Base-by-base conservation (phyloP, 768 basidiomycete genomes). In the Wakefieldia striispora region DNA sequence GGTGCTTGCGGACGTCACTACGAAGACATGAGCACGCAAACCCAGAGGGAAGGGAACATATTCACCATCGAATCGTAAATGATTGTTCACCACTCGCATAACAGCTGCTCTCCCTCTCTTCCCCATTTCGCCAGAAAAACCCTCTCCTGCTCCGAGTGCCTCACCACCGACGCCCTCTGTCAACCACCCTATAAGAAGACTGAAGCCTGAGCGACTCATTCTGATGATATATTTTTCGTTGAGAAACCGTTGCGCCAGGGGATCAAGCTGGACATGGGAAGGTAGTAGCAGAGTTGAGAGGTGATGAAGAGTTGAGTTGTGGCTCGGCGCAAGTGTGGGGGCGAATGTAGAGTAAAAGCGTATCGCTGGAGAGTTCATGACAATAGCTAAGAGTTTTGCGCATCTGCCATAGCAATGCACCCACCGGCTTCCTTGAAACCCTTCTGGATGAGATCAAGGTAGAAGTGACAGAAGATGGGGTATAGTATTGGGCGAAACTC, bases 381-480 rank as follows among this genome's bases (percentile, higher is more conserved):
- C 43, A 49, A 17, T 41, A 59, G n/a, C 46, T 47, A 35, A 49
- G 44, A 40, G 36, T 43, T 45, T 20, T 26, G 40, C 13, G 35
- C 20, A 26, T 40, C 45, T 41, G 26, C 8, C 38, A 38, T 20
- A 35, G 40, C 4, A 41, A 26, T 37, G 17, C 42, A 70, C 84
- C 54, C 64, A 88, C 95, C 95, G 56, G 94, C 88, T 63, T 91
- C 88, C 63, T 88, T 86, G 68, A 90, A 92, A 10, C 91, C 93
- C 43, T 86, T 83, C 59, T 93, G 86, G 40, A 98, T 84, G 42
- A 99, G 79, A 66, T 97, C 95, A 26, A 99, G 76, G 67, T 95
- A 97, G 65, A 97, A 97, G 69, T 99, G 93, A 43, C 90, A 92
- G 65, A 97, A 98, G 54, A 99, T 89, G 3, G 97, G 97, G 63